Evolutionary conservation across 148 eudicot species (phyloP), one percentile per base, ranked within the genome.

Genomic region (Rhododendron vialii): DNA sequence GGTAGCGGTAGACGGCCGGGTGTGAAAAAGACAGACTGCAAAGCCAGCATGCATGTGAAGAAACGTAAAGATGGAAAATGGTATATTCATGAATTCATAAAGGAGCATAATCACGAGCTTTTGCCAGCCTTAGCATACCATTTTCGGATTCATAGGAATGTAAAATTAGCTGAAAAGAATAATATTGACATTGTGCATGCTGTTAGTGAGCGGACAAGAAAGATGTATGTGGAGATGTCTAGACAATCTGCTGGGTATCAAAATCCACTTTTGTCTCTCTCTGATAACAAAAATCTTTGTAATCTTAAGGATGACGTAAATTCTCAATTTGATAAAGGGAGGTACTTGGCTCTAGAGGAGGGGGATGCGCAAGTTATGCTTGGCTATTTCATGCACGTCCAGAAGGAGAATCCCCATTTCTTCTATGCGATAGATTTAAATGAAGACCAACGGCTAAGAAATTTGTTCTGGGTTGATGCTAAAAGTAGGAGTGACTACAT

Each of bases 21-120:
- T 87, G 90, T 89, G 59, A 89, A 84, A 61, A 92, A 92, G 88
- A 92, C 92, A 8, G 94, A 91, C 30, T 92, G 94, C 87, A 92
- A 92, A 87, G 94, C 94, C 36, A 92, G 94, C 75, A 90, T 92
- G 94, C 92, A 92, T 80, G 92, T 92, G 84, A 92, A 92, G 88
- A 86, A 88, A 63, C 87, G 89, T 43, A 87, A 86, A 69, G 86
- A 83, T 84, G 94, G 94, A 83, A 92, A 90, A 76, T 92, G 94
- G 94, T 89, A 90, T 47, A 86, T 90, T 76, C 94, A 92, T 86
- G 90, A 89, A 65, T 92, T 92, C 78, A 85, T 90, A 26, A 92
- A 88, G 83, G 92, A 92, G 76, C 94, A 92, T 83, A 92, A 92
- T 74, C 94, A 92, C 61, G 94, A 92, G 88, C 94, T 92, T 85